Base-by-base conservation (phyloP, 345 rosid genomes). In the Mallotus nudiflorus region DNA sequence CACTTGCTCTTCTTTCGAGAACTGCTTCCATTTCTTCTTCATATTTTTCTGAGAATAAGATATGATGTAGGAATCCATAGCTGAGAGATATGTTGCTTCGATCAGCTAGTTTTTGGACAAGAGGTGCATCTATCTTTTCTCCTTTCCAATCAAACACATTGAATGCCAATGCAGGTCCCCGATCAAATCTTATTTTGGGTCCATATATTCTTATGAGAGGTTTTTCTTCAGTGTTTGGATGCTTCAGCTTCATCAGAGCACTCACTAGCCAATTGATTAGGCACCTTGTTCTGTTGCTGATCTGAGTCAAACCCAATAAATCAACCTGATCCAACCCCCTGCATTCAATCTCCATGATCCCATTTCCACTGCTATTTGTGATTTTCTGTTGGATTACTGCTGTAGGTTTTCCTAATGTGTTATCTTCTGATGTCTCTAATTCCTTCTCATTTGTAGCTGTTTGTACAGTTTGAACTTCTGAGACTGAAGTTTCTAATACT, bases 21-120 rank as follows among this genome's bases (percentile, higher is more conserved):
- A 85, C 79, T 59, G 69, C 82, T 50, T 78, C 82, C 75, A 80
- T 91, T 56, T 80, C 86, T 15, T 71, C 86, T 61, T 81, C 86
- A 19, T 84, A 80, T 80, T 87, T 89, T 2, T 87, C 90, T 31
- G 82, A 72, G 66, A 93, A 93, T 60, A 77, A 77, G 29, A 93
- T 88, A 22, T 88, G 81, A 51, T 87, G 90, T 20, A 93, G 66
- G 82, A 87, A 82, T 19, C 92, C 88, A 62, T 75, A 82, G 75
- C 96, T 85, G 6, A 93, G 87, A 35, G 97, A 89, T 33, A 91
- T 87, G 63, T 85, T 86, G 72, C 77, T 83, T 56, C 91, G 76
- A 69, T 85, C 98, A 0, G 98, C 98, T 24, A 93, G 89, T 80
- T 93, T 93, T 74, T 93, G 98, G 57, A 93, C 89, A 16, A 93